These are phyloP conservation scores for Nicotiana otophora DNA, from an alignment of 257 asterid genomes.

Conservation along the genomic window DNA sequence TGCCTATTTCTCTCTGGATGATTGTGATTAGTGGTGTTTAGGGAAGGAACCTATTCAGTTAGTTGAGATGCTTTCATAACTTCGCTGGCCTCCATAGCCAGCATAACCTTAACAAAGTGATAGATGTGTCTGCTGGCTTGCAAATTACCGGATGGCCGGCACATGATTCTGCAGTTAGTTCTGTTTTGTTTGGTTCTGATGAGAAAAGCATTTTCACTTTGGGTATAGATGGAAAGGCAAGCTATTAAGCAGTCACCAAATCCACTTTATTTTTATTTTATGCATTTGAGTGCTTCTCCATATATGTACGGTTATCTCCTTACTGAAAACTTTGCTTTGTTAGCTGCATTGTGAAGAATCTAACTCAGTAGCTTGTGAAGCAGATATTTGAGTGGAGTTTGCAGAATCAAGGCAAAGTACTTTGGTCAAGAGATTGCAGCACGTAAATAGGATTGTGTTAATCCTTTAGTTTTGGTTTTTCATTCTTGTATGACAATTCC, in stretches of 20 bases:
- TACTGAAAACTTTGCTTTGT: background rate
- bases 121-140: constrained; percentile 93
- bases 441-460: constrained; percentile 35
- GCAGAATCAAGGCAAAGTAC: constrained; percentile 90
- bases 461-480: constrained; percentile 1
- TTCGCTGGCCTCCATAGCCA: background rate
- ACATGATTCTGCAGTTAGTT: constrained; percentile 84
- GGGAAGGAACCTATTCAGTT: background rate
- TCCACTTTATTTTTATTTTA: constrained; percentile 15
- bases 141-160: constrained; percentile 99
- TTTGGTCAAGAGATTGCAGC: constrained; percentile 87
- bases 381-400: constrained; percentile 98
- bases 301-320: background rate
- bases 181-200: constrained; percentile 81
- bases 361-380: constrained; percentile 10
- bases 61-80: background rate
- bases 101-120: constrained; percentile 38
- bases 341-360: background rate
- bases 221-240: constrained; percentile 92
- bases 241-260: constrained; percentile 21
- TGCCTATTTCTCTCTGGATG: background rate
- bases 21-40: background rate
- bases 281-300: constrained; percentile 5
- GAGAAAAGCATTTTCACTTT: constrained; percentile 95
- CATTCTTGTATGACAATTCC: background rate